phyloP scores from a whole-genome alignment of 352 stramenopile genomes.

The Phytopythium boreale region DNA sequence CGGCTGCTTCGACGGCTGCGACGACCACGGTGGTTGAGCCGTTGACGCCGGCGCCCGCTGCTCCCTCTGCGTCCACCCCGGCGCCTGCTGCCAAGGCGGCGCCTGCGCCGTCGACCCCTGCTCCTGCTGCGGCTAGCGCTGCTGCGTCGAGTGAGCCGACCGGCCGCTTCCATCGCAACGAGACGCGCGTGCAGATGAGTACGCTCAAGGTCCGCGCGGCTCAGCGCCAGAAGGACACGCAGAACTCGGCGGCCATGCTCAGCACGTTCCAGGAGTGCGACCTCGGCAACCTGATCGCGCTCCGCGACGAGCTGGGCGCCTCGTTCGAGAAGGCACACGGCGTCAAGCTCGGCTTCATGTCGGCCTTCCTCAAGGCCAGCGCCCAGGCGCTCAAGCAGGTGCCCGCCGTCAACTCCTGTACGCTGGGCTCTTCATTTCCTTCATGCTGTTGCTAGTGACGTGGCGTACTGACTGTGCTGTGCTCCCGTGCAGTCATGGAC shows the following conservation, averaged over 20 bases:
- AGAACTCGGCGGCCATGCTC: conserved; percentile 98
- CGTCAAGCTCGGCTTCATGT: conserved; percentile 99
- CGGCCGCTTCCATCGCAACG: conserved; percentile 55
- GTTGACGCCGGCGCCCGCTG: conserved; percentile 2
- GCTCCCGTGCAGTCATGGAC: conserved; percentile 87
- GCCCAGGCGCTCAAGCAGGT: conserved; percentile 91
- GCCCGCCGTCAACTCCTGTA: conserved; percentile 96
- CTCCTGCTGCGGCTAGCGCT: conserved; percentile 24
- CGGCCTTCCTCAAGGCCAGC: conserved; percentile 96
- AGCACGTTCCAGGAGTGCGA: conserved; percentile 99
- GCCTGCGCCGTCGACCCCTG: conserved; percentile 20
- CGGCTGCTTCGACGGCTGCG: conserved; percentile 21
- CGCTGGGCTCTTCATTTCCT: conserved; percentile 11
- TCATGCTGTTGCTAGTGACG: not conserved
- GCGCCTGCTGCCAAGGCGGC: conserved; percentile 16
- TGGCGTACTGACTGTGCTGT: conserved; percentile 10
- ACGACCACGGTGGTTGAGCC: not conserved
- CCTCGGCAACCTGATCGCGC: conserved; percentile 94
- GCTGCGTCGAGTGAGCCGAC: conserved; percentile 14
- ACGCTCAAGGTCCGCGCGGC: conserved; percentile 94
- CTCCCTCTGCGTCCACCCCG: conserved; percentile 10
- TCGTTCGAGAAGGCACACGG: conserved; percentile 97
- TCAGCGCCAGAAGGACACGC: conserved; percentile 95
- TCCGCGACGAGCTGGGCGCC: conserved; percentile 89
- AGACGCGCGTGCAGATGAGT: conserved; percentile 93